Evolutionary conservation across 345 rosid species (phyloP), one percentile per base, ranked within the genome.

Genomic region (Atalantia buxifolia): DNA sequence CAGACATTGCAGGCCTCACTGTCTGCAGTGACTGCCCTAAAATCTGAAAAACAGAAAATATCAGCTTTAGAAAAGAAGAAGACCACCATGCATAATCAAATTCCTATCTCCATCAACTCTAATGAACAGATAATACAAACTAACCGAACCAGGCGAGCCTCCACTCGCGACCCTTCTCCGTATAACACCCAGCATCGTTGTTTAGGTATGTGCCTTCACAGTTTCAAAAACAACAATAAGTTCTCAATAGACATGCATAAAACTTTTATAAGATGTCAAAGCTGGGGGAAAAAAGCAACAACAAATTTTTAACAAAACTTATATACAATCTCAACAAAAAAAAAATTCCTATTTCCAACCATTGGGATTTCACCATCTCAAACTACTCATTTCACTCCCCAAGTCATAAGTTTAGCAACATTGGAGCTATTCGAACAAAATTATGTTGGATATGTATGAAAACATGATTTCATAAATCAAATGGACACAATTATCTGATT

Each of bases 81-180:
- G 21, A 50, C 24, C 27, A 50, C 18, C 22, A 53, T 4, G 42
- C 16, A 6, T 30, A 53, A 53, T n/a, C 60, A 69, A 64, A 53
- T 55, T n/a, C 38, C 71, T 14, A 13, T 5, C 14, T n/a, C 30
- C 61, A 40, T 30, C 80, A 59, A 64, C 30, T 25, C 36, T 30
- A 61, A 80, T 33, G 2, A 6, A 12, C n/a, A 53, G 55, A 19
- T 48, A 72, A 80, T 9, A 21, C 53, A 74, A 24, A 40, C 84
- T 81, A 74, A 89, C 90, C 84, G 76, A 83, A 75, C 81, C 79
- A 76, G 85, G 81, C 48, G 85, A 85, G 85, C 90, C 78, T 80
- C 90, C 84, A 78, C 45, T 64, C 21, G 80, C 69, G 60, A 82
- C 89, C 74, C 84, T 83, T 80, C 88, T 80, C 62, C 85, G 66